phyloP scores from a whole-genome alignment of 1,284 basidiomycete genomes.

The Rugiboletus extremiorientalis region DNA sequence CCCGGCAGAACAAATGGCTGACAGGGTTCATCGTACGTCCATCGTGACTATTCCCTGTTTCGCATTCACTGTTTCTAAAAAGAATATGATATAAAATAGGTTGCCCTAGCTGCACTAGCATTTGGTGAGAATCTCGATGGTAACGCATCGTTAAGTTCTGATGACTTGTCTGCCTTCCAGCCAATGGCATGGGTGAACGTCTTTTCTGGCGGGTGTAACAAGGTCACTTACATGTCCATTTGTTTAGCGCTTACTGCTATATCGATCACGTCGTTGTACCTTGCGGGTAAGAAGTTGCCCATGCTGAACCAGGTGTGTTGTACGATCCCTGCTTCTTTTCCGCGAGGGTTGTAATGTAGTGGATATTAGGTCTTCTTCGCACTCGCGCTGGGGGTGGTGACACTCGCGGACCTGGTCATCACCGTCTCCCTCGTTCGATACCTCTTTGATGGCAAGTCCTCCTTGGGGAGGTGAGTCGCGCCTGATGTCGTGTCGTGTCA shows the following conservation, averaged over 20 bases:
- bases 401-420: constrained; percentile 20
- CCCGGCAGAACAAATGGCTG: constrained; percentile 12
- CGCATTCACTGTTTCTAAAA: too few relatives aligned
- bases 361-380: constrained; percentile 7
- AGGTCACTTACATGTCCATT: not conserved
- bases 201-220: too few relatives aligned
- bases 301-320: constrained; percentile 8
- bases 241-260: constrained; percentile 6
- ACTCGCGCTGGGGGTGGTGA: constrained; percentile 14
- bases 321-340: not conserved
- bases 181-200: constrained; percentile 11
- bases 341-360: not conserved
- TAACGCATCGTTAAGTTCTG: not conserved
- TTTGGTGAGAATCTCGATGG: constrained; percentile 11
- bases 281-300: not conserved
- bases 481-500: not conserved
- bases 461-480: constrained; percentile 6
- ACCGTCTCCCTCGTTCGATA: constrained; percentile 14
- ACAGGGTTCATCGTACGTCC: constrained; percentile 11
- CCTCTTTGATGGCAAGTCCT: constrained; percentile 4
- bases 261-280: constrained; percentile 1
- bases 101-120: constrained; percentile 3
- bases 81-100: not conserved
- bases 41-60: not conserved
- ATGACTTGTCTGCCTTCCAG: not conserved